These are phyloP conservation scores for Aspergillus uvarum DNA, from an alignment of 2,329 filamentous ascomycete genomes.

Conservation along the genomic window DNA sequence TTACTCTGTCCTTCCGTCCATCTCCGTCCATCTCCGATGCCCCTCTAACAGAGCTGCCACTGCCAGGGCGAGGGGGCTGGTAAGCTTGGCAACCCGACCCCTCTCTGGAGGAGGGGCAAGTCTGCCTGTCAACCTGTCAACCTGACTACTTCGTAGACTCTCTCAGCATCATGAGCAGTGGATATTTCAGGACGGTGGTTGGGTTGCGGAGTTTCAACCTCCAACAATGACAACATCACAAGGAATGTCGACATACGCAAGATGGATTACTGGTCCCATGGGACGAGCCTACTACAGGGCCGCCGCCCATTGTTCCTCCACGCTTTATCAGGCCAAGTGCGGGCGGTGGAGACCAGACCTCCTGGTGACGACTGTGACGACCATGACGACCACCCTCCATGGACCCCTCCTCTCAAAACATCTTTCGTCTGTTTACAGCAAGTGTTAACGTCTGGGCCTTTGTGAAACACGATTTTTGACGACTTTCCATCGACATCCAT, in stretches of 20 bases:
- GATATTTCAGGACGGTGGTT: not conserved
- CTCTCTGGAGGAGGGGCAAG: not conserved
- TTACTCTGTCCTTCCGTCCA: not conserved
- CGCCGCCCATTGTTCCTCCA: not conserved
- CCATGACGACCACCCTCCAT: too few species aligned
- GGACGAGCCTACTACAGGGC: not conserved
- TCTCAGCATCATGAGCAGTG: not conserved
- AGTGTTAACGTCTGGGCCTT: too few species aligned
- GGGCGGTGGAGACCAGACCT: not conserved
- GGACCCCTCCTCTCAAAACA: not conserved
- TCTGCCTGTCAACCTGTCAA: not conserved
- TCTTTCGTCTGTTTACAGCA: too few species aligned
- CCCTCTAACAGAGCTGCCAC: not conserved
- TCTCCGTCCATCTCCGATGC: not conserved
- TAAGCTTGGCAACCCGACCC: not conserved
- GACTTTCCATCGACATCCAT: slow-evolving; percentile 3
- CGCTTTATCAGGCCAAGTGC: not conserved
- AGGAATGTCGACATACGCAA: not conserved
- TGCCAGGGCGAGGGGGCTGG: not conserved
- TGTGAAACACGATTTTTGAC: too few species aligned
- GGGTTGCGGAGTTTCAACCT: not conserved
- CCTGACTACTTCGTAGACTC: not conserved
- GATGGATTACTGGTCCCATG: not conserved
- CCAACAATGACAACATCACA: not conserved
- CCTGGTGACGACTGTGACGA: not conserved